A percentile compares a stretch with the other conserved stretches of the same genome.
These are phyloP conservation scores for Ascochyta lentis DNA, from an alignment of 2,329 filamentous ascomycete species.

Conservation along the genomic window DNA sequence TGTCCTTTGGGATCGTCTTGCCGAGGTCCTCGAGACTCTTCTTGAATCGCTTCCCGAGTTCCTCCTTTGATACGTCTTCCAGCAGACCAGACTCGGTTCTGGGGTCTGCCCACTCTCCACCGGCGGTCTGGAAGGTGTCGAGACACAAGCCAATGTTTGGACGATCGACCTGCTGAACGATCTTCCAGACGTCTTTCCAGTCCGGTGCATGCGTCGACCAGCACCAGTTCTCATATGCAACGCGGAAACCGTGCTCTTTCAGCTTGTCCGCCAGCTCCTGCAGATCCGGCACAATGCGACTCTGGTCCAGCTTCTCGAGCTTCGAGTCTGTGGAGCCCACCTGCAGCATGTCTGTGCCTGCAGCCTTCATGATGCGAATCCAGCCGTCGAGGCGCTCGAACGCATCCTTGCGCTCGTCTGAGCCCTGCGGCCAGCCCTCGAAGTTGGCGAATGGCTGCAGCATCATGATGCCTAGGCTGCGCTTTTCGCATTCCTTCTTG, in stretches of 20 bases:
- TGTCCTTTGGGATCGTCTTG: conserved; percentile 66
- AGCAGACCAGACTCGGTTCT: conserved; percentile 67
- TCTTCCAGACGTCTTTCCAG: conserved; percentile 74
- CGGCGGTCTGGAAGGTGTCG: conserved; percentile 78
- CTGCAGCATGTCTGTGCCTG: conserved; percentile 74
- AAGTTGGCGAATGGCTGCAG: conserved; percentile 79
- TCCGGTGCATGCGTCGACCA: conserved; percentile 74
- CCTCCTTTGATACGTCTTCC: conserved; percentile 55
- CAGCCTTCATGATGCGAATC: conserved; percentile 73
- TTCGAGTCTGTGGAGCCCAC: conserved; percentile 68
- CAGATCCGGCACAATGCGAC: conserved; percentile 66
- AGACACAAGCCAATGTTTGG: conserved; percentile 76
- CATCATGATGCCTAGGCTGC: conserved; percentile 69
- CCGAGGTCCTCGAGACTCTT: conserved; percentile 64
- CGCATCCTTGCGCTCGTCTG: conserved; percentile 65
- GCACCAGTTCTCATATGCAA: conserved; percentile 85
- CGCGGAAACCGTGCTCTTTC: conserved; percentile 61
- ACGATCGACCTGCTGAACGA: conserved; percentile 67
- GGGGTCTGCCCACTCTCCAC: conserved; percentile 76
- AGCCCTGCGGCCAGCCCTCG: conserved; percentile 72
- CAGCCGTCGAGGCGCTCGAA: conserved; percentile 70
- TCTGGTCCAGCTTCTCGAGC: conserved; percentile 59
- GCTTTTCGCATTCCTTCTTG: conserved; percentile 60
- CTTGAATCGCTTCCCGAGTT: conserved; percentile 60
- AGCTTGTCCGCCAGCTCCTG: conserved; percentile 63